A percentile compares a stretch with the other conserved stretches of the same genome.
Conservation (phyloP, 495 filamentous ascomycete species). For the Xylaria cubensis region DNA sequence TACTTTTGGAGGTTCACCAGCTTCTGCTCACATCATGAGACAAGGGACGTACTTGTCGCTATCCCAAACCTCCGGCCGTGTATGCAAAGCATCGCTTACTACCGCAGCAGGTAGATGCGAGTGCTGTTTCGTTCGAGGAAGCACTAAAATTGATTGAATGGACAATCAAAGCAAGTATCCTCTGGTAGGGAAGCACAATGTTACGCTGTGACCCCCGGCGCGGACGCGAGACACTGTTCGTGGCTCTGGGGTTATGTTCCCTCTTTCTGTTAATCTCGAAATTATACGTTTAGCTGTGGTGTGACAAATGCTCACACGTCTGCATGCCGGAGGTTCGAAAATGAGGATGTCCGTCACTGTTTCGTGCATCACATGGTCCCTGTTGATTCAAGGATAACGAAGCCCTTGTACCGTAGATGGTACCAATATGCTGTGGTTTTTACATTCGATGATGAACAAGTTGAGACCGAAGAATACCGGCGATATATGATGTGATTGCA, state of each 20-base stretch:
- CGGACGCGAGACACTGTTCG: constrained; percentile 15
- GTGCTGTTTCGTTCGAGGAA: constrained; percentile 6
- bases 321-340: not conserved
- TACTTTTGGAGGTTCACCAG: not conserved
- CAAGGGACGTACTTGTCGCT: not conserved
- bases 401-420: not conserved
- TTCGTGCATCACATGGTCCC: constrained; percentile 7
- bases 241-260: not conserved
- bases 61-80: not conserved
- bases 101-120: not conserved
- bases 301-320: constrained; percentile 19
- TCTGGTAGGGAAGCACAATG: not conserved
- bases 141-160: not conserved
- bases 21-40: constrained; percentile 3
- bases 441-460: not conserved
- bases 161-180: not conserved
- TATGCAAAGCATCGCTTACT: constrained; percentile 1
- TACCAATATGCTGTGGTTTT: not conserved
- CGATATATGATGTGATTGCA: constrained; percentile 5
- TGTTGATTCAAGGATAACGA: not conserved
- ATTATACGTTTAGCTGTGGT: constrained; percentile 6
- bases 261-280: constrained; percentile 6
- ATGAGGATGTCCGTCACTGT: constrained; percentile 6
- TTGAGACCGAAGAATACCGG: not conserved
- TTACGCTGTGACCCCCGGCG: constrained; percentile 18